phyloP scores from a whole-genome alignment of 129 eudicot species.

The Escallonia rubra region DNA sequence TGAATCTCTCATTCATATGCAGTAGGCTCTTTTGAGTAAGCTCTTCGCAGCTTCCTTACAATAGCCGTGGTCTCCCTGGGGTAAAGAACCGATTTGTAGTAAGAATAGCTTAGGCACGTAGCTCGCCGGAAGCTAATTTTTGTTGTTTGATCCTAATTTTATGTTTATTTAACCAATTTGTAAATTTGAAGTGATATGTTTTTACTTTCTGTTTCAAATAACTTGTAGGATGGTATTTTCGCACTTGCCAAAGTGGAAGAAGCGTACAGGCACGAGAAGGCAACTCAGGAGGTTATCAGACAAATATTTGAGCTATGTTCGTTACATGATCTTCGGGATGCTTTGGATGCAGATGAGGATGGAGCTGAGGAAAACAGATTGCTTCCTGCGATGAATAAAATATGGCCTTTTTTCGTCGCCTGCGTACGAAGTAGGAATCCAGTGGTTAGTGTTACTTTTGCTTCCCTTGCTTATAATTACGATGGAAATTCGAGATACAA shows the following conservation, averaged over 20 bases:
- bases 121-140: no score
- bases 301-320: constrained; percentile 46
- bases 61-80: no score
- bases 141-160: no score
- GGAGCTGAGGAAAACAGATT: constrained; percentile 65
- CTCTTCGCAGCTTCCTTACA: no score
- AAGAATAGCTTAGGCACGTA: no score
- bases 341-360: constrained; percentile 62
- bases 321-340: constrained; percentile 53
- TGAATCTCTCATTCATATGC: no score
- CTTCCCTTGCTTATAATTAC: background rate
- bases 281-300: constrained; percentile 48
- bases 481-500: no score
- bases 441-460: constrained; percentile 45
- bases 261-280: constrained; percentile 61
- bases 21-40: no score
- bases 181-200: no score
- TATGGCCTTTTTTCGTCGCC: constrained; percentile 91
- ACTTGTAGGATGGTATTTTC: constrained; percentile 56
- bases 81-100: no score
- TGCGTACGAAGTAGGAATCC: constrained; percentile 69
- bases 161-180: no score
- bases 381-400: constrained; percentile 92
- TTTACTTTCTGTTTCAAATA: background rate
- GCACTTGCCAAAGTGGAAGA: constrained; percentile 76